phyloP scores from a whole-genome alignment of 2,329 filamentous ascomycete species.

The Ascochyta lentis region DNA sequence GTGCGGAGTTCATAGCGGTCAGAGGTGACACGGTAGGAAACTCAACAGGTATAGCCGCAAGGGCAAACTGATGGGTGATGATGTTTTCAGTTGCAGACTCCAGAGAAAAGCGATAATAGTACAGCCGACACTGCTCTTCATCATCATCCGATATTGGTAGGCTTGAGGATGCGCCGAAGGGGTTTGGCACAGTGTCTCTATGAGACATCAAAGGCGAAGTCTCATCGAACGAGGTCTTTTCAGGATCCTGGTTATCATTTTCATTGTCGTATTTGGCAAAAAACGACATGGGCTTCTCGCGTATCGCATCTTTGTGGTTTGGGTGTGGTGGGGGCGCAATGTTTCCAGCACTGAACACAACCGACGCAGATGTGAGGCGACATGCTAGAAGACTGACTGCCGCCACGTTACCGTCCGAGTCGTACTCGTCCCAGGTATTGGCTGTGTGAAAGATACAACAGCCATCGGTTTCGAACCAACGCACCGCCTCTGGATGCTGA shows the following conservation, averaged over 20 bases:
- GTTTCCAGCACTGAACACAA: constrained; percentile 71
- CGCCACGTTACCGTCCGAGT: constrained; percentile 39
- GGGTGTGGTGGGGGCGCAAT: constrained; percentile 59
- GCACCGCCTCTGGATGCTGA: constrained; percentile 61
- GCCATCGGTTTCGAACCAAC: constrained; percentile 72
- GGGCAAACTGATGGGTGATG: constrained; percentile 69
- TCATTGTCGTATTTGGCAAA: constrained; percentile 55
- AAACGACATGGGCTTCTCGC: constrained; percentile 52
- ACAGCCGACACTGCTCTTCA: constrained; percentile 71
- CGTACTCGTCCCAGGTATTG: constrained; percentile 69
- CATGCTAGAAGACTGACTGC: constrained; percentile 71
- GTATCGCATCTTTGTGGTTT: constrained; percentile 39
- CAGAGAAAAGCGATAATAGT: constrained; percentile 70
- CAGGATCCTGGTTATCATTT: constrained; percentile 28
- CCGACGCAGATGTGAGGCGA: constrained; percentile 68
- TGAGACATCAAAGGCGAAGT: constrained; percentile 28
- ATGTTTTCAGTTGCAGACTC: constrained; percentile 34
- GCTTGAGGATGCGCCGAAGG: constrained; percentile 17
- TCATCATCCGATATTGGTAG: constrained; percentile 51
- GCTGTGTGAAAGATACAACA: constrained; percentile 77
- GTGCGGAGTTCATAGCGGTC: constrained; percentile 62
- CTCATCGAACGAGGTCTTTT: constrained; percentile 38
- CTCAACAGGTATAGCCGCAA: constrained; percentile 71
- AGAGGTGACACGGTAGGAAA: constrained; percentile 67
- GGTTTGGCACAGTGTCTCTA: constrained; percentile 2